Base-by-base conservation (phyloP, 208 protist genomes). In the Trypanosoma brucei region DNA sequence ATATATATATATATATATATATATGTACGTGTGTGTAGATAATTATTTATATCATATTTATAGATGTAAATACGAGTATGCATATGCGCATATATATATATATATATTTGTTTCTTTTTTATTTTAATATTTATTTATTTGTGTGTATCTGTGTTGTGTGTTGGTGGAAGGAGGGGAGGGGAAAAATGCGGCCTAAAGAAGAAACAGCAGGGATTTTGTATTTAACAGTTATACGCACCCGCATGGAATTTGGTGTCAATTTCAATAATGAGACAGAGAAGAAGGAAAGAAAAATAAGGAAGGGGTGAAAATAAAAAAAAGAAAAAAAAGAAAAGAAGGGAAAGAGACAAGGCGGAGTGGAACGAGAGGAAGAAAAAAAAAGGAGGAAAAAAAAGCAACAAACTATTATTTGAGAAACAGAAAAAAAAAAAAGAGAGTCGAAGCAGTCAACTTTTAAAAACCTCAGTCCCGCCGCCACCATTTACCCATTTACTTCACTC, bases 211-310 rank as follows among this genome's bases (percentile, higher is more conserved):
- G 48, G 55, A n/a, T n/a, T 14, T n/a, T 48, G 44, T 14, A 48
- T 14, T 8, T 0, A 14, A n/a, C 8, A n/a, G 14, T 48, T 48
- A 14, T n/a, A n/a, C 8, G 44, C 44, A 48, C 44, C 44, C 0
- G 14, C 14, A 14, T 14, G 48, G 35, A 4, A 60, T 22, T 22
- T 22, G 22, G 22, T 22, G 22, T 22, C 22, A 22, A 22, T 22
- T 22, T 22, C 22, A 22, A 22, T 22, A 22, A 22, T 22, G 22
- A 22, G 22, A 22, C 22, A 59, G 7, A 60, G 50, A 59, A 65
- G 57, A 13, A 30, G 45, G 9, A 39, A 59, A 3, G 61, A 55
- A 45, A 45, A 62, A 62, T 62, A 53, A 62, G 44, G 9, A 35
- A 57, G 42, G 37, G 40, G 45, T 49, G 49, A 38, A 55, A 49